phyloP scores from a whole-genome alignment of 2,329 filamentous ascomycete genomes.

The Penicillium griseofulvum region DNA sequence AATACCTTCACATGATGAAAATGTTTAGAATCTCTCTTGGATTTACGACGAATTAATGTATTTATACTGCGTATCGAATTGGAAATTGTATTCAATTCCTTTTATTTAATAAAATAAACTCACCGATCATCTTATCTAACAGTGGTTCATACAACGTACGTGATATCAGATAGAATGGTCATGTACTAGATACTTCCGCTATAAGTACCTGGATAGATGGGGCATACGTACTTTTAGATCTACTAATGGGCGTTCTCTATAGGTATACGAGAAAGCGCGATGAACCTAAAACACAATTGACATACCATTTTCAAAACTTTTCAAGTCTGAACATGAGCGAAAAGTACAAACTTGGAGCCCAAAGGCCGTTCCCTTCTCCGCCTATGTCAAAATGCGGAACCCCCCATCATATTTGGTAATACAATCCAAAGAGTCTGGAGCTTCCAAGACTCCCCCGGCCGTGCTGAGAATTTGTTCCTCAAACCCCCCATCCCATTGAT shows the following conservation, averaged over 20 bases:
- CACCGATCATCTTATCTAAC: neutral
- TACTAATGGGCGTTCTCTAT: neutral
- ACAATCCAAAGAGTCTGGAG: neutral
- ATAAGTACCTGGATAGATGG: neutral
- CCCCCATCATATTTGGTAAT: conserved; percentile 5
- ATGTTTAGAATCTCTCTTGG: neutral
- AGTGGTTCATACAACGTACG: rapidly evolving
- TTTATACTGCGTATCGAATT: rapidly evolving
- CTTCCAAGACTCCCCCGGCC: neutral
- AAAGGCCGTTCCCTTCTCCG: conserved; percentile 1
- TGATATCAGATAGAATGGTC: neutral
- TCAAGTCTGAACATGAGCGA: neutral
- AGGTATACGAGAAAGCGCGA: neutral
- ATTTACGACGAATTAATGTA: neutral
- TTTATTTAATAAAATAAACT: rapidly evolving
- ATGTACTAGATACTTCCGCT: neutral
- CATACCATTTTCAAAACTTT: neutral
- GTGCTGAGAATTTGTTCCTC: neutral
- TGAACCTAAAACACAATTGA: neutral
- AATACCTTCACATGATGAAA: neutral
- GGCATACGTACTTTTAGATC: neutral
- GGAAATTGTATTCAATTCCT: rapidly evolving
- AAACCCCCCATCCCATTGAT: neutral
- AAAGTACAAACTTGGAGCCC: neutral
- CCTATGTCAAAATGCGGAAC: conserved; percentile 5